These are phyloP conservation scores for Ceratobasidium sp. DNA, from an alignment of 1,284 basidiomycete genomes.

Conservation along the genomic window DNA sequence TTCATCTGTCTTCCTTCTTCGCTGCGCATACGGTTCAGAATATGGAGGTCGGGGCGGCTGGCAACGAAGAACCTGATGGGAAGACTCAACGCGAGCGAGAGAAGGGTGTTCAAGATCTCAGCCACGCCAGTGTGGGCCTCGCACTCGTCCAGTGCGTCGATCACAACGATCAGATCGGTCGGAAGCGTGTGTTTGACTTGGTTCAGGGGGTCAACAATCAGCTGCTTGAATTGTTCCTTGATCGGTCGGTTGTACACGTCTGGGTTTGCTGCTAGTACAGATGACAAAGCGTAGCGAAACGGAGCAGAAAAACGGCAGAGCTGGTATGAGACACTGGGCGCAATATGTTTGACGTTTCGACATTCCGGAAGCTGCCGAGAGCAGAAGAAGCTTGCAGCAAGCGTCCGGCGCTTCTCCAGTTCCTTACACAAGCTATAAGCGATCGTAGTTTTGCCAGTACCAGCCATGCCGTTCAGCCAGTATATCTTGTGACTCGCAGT, in stretches of 20 bases:
- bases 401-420: slow-evolving; percentile 3
- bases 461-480: slow-evolving; percentile 9
- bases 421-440: neutral
- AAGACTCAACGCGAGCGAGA: neutral
- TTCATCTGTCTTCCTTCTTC: neutral
- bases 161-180: neutral
- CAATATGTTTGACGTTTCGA: neutral
- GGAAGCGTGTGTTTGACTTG: neutral
- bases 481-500: neutral
- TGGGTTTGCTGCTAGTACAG: neutral
- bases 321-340: slow-evolving; percentile 6
- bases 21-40: neutral
- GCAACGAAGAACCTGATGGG: neutral
- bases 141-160: slow-evolving; percentile 23
- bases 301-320: neutral
- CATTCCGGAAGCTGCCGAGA: neutral
- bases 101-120: neutral
- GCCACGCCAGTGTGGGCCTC: neutral
- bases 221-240: neutral
- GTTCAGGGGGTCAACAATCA: neutral
- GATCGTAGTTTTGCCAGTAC: slow-evolving; percentile 6
- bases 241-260: neutral
- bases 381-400: slow-evolving; percentile 23
- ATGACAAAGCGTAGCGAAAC: neutral
- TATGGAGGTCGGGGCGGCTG: neutral